Base-by-base conservation (phyloP, 345 rosid genomes). In the Corymbia maculata region DNA sequence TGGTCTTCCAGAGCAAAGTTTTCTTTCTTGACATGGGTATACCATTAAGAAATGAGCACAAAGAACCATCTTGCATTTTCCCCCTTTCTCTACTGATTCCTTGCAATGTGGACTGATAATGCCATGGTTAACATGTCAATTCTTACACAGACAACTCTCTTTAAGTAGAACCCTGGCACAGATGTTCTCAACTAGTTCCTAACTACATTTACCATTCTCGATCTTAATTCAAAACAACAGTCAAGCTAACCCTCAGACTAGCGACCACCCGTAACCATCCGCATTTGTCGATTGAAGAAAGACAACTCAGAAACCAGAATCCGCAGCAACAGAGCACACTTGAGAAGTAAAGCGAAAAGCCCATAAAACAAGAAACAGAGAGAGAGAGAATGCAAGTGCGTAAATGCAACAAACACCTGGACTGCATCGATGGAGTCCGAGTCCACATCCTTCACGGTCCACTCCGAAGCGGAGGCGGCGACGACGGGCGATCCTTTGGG, bases 391-490 rank as follows among this genome's bases (percentile, higher is more conserved):
- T 52, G 47, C 30, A 36, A 87, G 85, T 14, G 4, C 12, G 55
- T 4, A 7, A 66, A 64, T 9, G 52, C 80, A 24, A 79, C 21
- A 4, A 21, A 47, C 88, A 96, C 99, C 99, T 97, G 99, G 85
- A 96, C 93, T 53, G 99, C 98, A 91, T 96, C 99, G 89, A 96
- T 96, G 92, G 99, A 90, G 61, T 97, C 99, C 45, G 94, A 95
- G 91, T 96, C 99, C 86, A 92, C 94, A 88, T 93, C 98, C 90
- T 93, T 94, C 8, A 97, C 95, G 88, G 89, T 94, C 99, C 99
- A 96, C 61, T 93, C 90, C 90, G 92, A 93, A 53, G 87, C 8
- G 97, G 91, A 12, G 88, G 93, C 10, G 59, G 26, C 26, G 26
- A 9, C 19, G 79, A 94, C 22, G 32, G 91, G 86, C 10, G 96